These are phyloP conservation scores for Haberlea rhodopensis DNA, from an alignment of 257 asterid genomes.

Conservation along the genomic window DNA sequence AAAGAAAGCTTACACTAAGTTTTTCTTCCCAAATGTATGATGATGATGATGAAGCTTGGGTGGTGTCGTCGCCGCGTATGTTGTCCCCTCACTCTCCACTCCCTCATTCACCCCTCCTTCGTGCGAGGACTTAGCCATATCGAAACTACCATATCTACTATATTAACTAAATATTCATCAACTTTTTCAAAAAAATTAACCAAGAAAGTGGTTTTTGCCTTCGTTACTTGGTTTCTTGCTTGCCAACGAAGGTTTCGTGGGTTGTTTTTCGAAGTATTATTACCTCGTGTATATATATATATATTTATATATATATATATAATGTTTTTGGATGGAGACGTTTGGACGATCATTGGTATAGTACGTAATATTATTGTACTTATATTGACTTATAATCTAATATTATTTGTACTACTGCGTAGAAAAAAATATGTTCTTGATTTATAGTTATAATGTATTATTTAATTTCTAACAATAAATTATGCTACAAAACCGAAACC, in stretches of 20 bases:
- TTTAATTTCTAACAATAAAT: too few relatives aligned
- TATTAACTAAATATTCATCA: background rate
- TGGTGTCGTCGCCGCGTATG: constrained; percentile 30
- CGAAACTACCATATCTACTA: background rate
- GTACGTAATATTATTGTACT: too few relatives aligned
- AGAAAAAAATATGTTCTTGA: too few relatives aligned
- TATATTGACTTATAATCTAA: too few relatives aligned
- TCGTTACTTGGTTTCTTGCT: background rate
- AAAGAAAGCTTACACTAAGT: constrained; percentile 39
- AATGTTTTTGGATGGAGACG: too few relatives aligned
- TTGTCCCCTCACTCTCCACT: constrained; percentile 51
- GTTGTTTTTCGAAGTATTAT: background rate
- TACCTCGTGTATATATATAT: too few relatives aligned
- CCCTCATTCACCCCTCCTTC: constrained; percentile 46
- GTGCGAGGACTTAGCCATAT: constrained; percentile 26
- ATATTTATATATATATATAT: too few relatives aligned
- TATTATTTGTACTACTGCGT: too few relatives aligned
- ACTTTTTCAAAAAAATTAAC: too few relatives aligned
- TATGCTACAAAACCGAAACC: too few relatives aligned
- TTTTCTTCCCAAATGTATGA: constrained; percentile 35
- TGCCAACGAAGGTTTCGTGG: constrained; percentile 6
- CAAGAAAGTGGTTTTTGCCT: background rate
- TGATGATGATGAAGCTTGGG: constrained; percentile 29
- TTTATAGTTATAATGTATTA: too few relatives aligned
- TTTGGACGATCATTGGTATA: too few relatives aligned